Evolutionary conservation across 2,329 filamentous ascomycete species (phyloP), one percentile per base, ranked within the genome.

Genomic region (Penicillium sp.): DNA sequence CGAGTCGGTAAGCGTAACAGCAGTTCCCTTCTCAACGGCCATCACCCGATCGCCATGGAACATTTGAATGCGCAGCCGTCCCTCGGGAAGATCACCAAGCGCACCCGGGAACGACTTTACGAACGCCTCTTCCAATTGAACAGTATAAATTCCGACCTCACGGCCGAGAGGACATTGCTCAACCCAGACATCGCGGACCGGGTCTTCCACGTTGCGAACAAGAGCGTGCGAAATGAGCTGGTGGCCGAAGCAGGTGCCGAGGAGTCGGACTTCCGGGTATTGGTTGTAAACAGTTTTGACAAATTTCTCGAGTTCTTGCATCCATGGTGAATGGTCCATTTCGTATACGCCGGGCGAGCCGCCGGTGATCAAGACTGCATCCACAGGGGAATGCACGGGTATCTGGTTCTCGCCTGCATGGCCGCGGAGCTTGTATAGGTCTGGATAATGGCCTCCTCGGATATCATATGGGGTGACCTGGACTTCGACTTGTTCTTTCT

Each of bases 161-260:
- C 61, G 51, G 4, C 62, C 62, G 3, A 65, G 60, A 0, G 62
- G 62, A 34, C 62, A 65, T 48, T 64, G 61, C 52, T 65, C 62
- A 27, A 65, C 62, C 39, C 60, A 65, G 9, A 65, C 60, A 25
- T 65, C 62, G 18, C 60, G 60, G n/a, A 58, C 54, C 0, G 55
- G 37, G 29, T 65, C 60, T 4, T 62, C 46, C 1, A 55, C 53
- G 37, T 54, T 53, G 37, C 61, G 62, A 15, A 65, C 56, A n/a
- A 65, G 54, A 13, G 58, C 55, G 54, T 65, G 61, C 12, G 61
- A 60, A 37, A 71, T 62, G 15, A 70, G 54, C 55, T 71, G 68
- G 46, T 71, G 68, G 0, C 68, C 70, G 57, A 71, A 73, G 50
- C 70, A 73, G 3, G 69, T 70, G 9, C 70, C 70, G 45, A 72